phyloP scores from a whole-genome alignment of 169 alveolate genomes.

The Perkinsus olseni region DNA sequence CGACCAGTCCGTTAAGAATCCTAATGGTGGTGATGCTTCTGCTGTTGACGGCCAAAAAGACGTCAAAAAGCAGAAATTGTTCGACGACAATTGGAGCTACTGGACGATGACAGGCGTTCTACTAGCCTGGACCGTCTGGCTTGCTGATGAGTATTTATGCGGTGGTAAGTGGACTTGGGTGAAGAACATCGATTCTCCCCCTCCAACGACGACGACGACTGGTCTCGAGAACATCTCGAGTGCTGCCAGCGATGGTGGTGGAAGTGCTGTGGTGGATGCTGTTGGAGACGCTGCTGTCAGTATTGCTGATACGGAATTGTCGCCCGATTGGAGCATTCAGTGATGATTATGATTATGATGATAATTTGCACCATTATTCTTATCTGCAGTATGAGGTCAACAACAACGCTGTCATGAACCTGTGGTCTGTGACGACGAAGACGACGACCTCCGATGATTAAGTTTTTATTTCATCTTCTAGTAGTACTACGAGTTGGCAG shows the following conservation, averaged over 20 bases:
- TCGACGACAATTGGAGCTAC: neutral
- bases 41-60: neutral
- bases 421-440: no score
- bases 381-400: neutral
- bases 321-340: neutral
- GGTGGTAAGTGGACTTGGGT: neutral
- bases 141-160: neutral
- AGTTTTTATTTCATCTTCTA: no score
- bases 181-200: neutral
- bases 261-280: neutral
- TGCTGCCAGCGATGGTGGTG: neutral
- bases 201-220: neutral
- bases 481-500: no score
- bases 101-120: neutral
- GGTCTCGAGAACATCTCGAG: neutral
- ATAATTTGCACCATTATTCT: neutral
- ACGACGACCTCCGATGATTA: no score
- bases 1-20: neutral
- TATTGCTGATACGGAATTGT: neutral
- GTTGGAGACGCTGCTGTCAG: neutral
- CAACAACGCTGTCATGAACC: no score
- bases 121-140: neutral
- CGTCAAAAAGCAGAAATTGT: neutral
- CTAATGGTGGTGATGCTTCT: neutral
- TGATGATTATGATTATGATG: neutral